Evolutionary conservation across 441 rosid species (phyloP).

Genomic region (Bruguiera hainesii): DNA sequence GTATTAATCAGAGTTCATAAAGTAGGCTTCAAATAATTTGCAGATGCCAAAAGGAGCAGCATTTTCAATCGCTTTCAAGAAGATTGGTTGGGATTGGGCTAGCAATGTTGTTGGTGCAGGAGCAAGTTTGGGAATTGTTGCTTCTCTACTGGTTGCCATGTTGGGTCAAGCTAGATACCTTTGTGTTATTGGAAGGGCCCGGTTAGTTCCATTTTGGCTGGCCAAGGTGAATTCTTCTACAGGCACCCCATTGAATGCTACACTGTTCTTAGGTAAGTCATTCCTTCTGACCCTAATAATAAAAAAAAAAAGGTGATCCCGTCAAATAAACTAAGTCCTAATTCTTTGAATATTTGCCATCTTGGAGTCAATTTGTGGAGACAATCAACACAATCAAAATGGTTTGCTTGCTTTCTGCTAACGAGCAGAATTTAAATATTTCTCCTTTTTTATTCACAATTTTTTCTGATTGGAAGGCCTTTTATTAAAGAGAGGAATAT

Average conservation of each 20-base stretch:
- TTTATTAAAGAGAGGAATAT: no score
- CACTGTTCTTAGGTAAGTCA: conserved; percentile 77
- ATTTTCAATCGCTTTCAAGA: conserved; percentile 58
- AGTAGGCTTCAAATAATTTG: conserved; percentile 10
- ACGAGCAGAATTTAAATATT: no score
- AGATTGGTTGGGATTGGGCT: conserved; percentile 78
- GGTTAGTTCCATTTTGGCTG: conserved; percentile 78
- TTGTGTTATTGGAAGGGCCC: conserved; percentile 83
- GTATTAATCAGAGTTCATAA: neutral
- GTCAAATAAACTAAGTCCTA: no score
- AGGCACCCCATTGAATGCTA: conserved; percentile 91
- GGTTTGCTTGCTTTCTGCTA: no score
- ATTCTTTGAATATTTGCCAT: no score
- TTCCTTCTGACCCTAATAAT: no score
- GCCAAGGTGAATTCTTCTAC: conserved; percentile 93
- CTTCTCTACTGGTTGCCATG: conserved; percentile 91
- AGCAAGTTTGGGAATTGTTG: conserved; percentile 89
- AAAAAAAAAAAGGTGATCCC: no score
- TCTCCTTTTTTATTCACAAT: no score
- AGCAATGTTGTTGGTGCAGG: conserved; percentile 90
- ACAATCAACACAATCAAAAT: no score
- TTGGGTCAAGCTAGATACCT: conserved; percentile 92
- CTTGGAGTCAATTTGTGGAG: no score
- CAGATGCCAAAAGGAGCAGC: conserved; percentile 61
- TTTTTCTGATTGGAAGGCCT: no score